Percentiles rank a stretch among this genome's conserved stretches.
Evolutionary conservation across 495 filamentous ascomycete genomes (phyloP).

Genomic region (Aspergillus ellipticus): DNA sequence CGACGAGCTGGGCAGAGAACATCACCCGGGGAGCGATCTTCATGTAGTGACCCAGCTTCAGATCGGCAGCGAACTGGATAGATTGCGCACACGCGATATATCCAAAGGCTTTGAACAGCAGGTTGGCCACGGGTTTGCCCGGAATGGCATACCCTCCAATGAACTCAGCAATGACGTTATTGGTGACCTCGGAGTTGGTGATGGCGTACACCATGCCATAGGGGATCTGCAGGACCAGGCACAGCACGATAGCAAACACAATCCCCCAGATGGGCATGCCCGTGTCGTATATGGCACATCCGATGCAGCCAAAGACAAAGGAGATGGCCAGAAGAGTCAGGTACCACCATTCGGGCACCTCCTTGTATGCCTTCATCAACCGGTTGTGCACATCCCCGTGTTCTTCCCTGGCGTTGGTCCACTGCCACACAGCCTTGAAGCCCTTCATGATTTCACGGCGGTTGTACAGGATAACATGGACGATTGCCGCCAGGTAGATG

Average conservation of each 20-base stretch:
- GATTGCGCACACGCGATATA: slow-evolving; percentile 46
- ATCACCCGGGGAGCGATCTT: slow-evolving; percentile 37
- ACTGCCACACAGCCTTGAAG: slow-evolving; percentile 29
- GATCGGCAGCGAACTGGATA: slow-evolving; percentile 33
- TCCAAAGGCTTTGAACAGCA: slow-evolving; percentile 71
- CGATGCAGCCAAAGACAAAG: slow-evolving; percentile 35
- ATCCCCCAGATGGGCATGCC: slow-evolving; percentile 78
- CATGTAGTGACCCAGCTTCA: slow-evolving; percentile 42
- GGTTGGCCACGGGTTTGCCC: slow-evolving; percentile 67
- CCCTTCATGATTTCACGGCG: slow-evolving; percentile 8
- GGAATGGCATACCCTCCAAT: slow-evolving; percentile 71
- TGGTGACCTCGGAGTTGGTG: slow-evolving; percentile 70
- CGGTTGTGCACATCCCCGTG: slow-evolving; percentile 58
- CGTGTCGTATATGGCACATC: slow-evolving; percentile 26
- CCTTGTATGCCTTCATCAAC: slow-evolving; percentile 50
- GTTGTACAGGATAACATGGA: background rate
- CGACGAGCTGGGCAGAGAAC: slow-evolving; percentile 36
- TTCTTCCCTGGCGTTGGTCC: slow-evolving; percentile 43
- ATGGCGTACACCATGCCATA: slow-evolving; percentile 81
- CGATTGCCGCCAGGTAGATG: background rate
- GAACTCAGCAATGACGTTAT: slow-evolving; percentile 71
- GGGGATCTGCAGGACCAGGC: slow-evolving; percentile 69
- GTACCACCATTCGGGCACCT: slow-evolving; percentile 71
- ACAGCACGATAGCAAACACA: slow-evolving; percentile 60
- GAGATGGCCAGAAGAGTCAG: slow-evolving; percentile 65